These are phyloP conservation scores for Ophiostoma perfectum DNA, from an alignment of 2,329 filamentous ascomycete genomes.

Conservation along the genomic window DNA sequence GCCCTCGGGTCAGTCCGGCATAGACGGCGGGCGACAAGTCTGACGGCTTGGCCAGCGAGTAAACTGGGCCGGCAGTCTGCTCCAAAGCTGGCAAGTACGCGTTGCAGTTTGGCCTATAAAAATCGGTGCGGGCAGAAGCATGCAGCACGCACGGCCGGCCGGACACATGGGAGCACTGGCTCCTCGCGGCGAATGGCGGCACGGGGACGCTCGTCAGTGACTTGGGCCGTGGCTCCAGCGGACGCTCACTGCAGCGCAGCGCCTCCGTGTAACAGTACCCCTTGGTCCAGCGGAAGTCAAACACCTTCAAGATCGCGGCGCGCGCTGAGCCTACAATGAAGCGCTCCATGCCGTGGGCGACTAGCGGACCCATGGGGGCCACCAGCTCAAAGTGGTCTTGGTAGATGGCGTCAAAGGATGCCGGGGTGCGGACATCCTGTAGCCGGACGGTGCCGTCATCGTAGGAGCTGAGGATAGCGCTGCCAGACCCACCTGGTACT, in stretches of 20 bases:
- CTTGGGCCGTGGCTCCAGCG: conserved; percentile 34
- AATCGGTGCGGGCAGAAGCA: neutral
- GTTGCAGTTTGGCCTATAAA: neutral
- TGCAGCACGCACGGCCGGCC: conserved; percentile 40
- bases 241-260: conserved; percentile 39
- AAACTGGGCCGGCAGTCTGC: neutral
- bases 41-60: conserved; percentile 29
- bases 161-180: neutral
- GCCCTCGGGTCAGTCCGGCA: conserved; percentile 37
- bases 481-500: conserved; percentile 31
- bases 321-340: conserved; percentile 47
- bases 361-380: conserved; percentile 41
- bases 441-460: conserved; percentile 49
- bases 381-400: conserved; percentile 45
- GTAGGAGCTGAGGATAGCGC: conserved; percentile 47
- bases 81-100: neutral
- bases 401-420: conserved; percentile 44
- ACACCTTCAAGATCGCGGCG: conserved; percentile 43
- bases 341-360: conserved; percentile 46
- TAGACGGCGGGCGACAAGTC: conserved; percentile 45
- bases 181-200: neutral
- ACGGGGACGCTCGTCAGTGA: neutral
- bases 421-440: conserved; percentile 47
- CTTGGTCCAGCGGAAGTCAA: conserved; percentile 49
- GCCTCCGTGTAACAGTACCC: conserved; percentile 45